Percentiles rank a stretch among this genome's conserved stretches.
Conservation (phyloP, 345 rosid genomes). For the Cochlearia excelsa region DNA sequence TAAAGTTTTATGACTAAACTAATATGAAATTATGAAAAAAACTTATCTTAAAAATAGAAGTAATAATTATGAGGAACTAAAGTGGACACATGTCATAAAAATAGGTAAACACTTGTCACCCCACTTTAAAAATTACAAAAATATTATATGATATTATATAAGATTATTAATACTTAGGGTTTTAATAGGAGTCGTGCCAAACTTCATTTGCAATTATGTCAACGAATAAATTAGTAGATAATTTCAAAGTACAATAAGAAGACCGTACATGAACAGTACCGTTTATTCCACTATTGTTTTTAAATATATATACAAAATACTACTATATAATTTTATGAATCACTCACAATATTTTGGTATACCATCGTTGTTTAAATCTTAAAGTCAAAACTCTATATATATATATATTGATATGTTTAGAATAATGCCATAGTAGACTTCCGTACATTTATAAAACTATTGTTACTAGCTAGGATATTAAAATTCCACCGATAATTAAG, state of each 20-base stretch:
- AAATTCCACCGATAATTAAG: conserved; percentile 9
- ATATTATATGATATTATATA: too few species aligned
- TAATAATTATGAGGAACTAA: too few species aligned
- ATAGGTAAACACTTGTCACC: too few species aligned
- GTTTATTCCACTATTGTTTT: conserved; percentile 11
- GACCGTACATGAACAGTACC: conserved; percentile 17
- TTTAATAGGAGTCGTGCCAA: conserved; percentile 4
- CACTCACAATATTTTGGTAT: neutral
- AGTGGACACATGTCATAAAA: too few species aligned
- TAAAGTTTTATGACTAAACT: too few species aligned
- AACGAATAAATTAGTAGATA: neutral
- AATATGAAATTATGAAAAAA: too few species aligned
- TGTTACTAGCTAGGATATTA: conserved; percentile 1
- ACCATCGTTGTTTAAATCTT: neutral
- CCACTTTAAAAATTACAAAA: conserved; percentile 1
- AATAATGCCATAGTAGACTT: conserved; percentile 1
- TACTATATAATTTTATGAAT: too few species aligned
- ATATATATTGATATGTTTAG: neutral
- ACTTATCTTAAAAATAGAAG: too few species aligned
- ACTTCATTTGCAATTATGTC: conserved; percentile 13
- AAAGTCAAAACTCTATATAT: conserved; percentile 19
- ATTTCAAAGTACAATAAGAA: neutral
- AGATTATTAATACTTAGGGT: neutral
- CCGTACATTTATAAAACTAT: conserved; percentile 6
- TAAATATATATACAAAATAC: neutral